Percentiles rank a stretch among this genome's conserved stretches.
Conservation (phyloP, 2,329 filamentous ascomycete species). For the Talaromyces sp. region DNA sequence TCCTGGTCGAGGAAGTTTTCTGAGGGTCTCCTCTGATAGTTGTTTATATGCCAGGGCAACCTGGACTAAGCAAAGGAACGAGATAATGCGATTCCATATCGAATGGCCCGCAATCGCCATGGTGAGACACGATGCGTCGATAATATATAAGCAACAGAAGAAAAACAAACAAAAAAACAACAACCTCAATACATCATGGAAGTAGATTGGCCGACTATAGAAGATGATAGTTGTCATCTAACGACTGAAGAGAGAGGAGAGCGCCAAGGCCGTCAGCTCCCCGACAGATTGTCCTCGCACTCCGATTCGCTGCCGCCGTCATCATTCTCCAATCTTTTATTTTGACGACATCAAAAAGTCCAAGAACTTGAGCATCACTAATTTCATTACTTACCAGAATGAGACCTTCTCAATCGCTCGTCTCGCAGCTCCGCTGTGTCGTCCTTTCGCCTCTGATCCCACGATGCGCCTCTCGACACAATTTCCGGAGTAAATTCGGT, state of each 20-base stretch:
- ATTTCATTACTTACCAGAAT: background rate
- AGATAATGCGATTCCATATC: conserved; percentile 11
- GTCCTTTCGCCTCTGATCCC: background rate
- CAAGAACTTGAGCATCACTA: background rate
- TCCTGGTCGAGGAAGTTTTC: conserved; percentile 66
- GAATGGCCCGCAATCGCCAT: background rate
- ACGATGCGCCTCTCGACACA: conserved; percentile 1
- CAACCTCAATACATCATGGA: background rate
- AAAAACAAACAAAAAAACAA: background rate
- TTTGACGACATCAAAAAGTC: background rate
- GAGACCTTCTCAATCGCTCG: background rate
- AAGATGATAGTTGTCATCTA: conserved; percentile 1
- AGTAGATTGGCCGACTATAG: background rate
- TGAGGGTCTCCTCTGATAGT: conserved; percentile 73
- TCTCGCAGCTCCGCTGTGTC: conserved; percentile 11
- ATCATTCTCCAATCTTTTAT: conserved; percentile 5
- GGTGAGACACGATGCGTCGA: background rate
- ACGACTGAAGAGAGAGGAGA: background rate
- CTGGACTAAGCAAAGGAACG: conserved; percentile 2
- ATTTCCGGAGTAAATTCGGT: background rate
- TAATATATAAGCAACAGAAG: background rate
- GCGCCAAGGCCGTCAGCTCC: conserved; percentile 11
- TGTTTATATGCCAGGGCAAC: conserved; percentile 50
- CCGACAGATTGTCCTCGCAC: background rate
- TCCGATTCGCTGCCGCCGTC: background rate